Conservation (phyloP, 148 eudicot genomes). For the Rhododendron ovatum region DNA sequence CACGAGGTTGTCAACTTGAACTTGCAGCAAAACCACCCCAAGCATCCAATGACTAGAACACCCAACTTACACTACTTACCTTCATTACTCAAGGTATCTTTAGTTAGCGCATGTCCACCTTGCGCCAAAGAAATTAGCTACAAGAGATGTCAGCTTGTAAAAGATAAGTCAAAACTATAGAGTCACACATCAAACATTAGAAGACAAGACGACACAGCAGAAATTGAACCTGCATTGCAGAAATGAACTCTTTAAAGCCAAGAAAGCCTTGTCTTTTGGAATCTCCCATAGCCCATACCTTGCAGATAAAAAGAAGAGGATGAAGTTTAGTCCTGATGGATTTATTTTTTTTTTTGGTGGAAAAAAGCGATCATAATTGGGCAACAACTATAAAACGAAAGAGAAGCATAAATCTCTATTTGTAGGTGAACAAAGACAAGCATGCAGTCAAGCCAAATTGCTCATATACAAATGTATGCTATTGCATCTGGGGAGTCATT, state of each 20-base stretch:
- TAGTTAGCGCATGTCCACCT: conserved; percentile 57
- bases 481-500: background rate
- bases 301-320: background rate
- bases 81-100: conserved; percentile 42
- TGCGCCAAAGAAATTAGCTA: conserved; percentile 84
- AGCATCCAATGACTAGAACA: conserved; percentile 3
- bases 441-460: background rate
- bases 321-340: background rate
- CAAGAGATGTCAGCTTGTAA: conserved; percentile 15
- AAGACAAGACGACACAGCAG: background rate
- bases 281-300: conserved; percentile 98
- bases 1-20: conserved; percentile 4
- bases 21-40: conserved; percentile 7
- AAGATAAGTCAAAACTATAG: background rate
- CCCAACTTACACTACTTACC: conserved; percentile 24
- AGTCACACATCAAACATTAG: background rate
- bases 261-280: conserved; percentile 83
- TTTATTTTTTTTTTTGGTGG: no score
- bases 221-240: conserved; percentile 81
- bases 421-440: background rate
- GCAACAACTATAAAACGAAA: background rate
- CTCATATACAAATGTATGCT: background rate
- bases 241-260: conserved; percentile 75
- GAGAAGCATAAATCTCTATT: background rate
- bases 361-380: background rate